These are phyloP conservation scores for Plenodomus lindquistii DNA, from an alignment of 2,329 filamentous ascomycete species.

Conservation along the genomic window DNA sequence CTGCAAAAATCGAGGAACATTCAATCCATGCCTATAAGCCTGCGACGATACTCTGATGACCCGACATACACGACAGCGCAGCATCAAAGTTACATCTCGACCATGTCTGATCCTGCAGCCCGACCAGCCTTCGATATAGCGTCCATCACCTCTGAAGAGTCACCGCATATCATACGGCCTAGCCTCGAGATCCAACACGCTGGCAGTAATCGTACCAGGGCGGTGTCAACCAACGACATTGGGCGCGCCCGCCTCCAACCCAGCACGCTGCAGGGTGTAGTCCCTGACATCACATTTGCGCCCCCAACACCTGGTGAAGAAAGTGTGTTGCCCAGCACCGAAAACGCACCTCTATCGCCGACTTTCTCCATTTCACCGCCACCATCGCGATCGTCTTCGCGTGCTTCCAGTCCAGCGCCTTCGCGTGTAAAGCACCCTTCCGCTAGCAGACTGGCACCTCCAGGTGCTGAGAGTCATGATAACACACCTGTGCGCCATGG, in stretches of 20 bases:
- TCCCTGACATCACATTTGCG: constrained; percentile 43
- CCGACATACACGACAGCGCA: constrained; percentile 51
- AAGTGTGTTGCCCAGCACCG: constrained; percentile 3
- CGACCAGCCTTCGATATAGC: constrained; percentile 43
- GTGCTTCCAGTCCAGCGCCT: constrained; percentile 31
- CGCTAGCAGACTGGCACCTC: constrained; percentile 40
- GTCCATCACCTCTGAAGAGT: constrained; percentile 19
- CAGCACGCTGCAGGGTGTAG: constrained; percentile 28
- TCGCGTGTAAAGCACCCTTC: constrained; percentile 25
- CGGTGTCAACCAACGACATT: constrained; percentile 65
- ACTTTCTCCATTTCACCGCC: constrained; percentile 46
- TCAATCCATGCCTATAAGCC: constrained; percentile 68
- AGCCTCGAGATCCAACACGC: constrained; percentile 34
- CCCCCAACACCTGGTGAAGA: constrained; percentile 39
- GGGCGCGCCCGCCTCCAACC: constrained; percentile 52
- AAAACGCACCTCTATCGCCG: constrained; percentile 41
- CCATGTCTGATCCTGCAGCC: constrained; percentile 52
- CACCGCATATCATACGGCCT: constrained; percentile 28
- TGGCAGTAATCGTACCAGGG: constrained; percentile 48
- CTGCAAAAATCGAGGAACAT: constrained; percentile 80
- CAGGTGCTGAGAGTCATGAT: constrained; percentile 39
- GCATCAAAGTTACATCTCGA: constrained; percentile 53
- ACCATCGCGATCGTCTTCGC: constrained; percentile 33
- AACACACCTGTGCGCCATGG: constrained; percentile 18
- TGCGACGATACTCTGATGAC: constrained; percentile 72